These are phyloP conservation scores for Neurospora discreta DNA, from an alignment of 495 filamentous ascomycete species.

Conservation along the genomic window DNA sequence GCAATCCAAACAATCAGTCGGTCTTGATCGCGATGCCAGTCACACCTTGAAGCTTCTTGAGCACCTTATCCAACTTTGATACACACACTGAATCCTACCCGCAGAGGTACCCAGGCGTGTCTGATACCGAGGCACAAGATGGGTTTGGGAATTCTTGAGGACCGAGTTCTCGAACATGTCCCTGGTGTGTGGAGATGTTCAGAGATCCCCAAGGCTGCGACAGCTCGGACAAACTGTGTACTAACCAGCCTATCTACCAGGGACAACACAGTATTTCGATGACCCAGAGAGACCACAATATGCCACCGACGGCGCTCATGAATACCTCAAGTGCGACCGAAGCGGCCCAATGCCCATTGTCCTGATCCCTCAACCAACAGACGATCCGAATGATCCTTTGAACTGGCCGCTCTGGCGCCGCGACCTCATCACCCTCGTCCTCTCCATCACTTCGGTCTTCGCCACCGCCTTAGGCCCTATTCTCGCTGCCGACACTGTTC, in stretches of 20 bases:
- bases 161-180: slow-evolving; percentile 50
- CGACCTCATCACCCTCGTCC: slow-evolving; percentile 64
- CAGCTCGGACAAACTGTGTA: not conserved
- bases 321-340: slow-evolving; percentile 59
- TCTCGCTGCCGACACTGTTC: slow-evolving; percentile 76
- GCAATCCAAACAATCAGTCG: not conserved
- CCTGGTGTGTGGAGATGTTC: slow-evolving; percentile 45
- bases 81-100: not conserved
- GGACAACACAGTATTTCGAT: slow-evolving; percentile 56
- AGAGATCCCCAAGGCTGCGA: not conserved
- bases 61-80: not conserved
- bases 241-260: slow-evolving; percentile 20
- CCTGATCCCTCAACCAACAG: slow-evolving; percentile 68
- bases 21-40: not conserved
- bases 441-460: slow-evolving; percentile 71
- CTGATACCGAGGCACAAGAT: slow-evolving; percentile 33
- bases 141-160: slow-evolving; percentile 76
- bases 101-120: not conserved
- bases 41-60: not conserved
- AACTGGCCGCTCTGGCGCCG: slow-evolving; percentile 89
- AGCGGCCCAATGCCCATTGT: slow-evolving; percentile 57
- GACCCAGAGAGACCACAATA: slow-evolving; percentile 36
- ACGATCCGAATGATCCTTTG: slow-evolving; percentile 68
- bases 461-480: slow-evolving; percentile 72
- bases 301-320: slow-evolving; percentile 20